A percentile compares a stretch with the other conserved stretches of the same genome.
Conservation (phyloP, 2,329 filamentous ascomycete species). For the Ceratocystiopsis minuta region DNA sequence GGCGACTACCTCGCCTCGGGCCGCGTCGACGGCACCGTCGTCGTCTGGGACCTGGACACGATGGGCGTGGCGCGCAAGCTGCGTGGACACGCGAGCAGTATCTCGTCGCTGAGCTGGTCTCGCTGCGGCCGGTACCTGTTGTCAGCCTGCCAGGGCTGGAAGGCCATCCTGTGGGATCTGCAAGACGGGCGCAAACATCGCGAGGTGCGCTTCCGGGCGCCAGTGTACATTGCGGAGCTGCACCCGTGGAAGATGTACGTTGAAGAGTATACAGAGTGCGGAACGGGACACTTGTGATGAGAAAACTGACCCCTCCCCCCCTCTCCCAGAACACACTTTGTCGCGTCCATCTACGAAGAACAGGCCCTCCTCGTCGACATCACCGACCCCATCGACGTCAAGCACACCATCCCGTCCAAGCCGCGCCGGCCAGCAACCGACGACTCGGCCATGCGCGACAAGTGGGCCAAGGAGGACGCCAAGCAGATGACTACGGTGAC, state of each 20-base stretch:
- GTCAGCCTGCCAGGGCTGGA: conserved; percentile 90
- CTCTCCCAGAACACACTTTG: conserved; percentile 53
- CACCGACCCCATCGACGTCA: conserved; percentile 48
- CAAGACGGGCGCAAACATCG: conserved; percentile 50
- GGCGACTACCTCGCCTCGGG: conserved; percentile 92
- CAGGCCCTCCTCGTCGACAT: conserved; percentile 78
- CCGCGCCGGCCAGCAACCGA: conserved; percentile 58
- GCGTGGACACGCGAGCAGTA: conserved; percentile 79
- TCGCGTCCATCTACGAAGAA: conserved; percentile 85
- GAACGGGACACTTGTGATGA: neutral
- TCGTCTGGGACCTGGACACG: conserved; percentile 94
- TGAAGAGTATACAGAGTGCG: neutral
- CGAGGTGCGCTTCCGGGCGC: conserved; percentile 78
- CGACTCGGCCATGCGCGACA: conserved; percentile 56
- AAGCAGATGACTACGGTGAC: conserved; percentile 91
- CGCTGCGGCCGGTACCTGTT: conserved; percentile 78
- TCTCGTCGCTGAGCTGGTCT: conserved; percentile 92
- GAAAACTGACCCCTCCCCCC: neutral
- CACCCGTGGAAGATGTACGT: conserved; percentile 76
- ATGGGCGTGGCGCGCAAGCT: conserved; percentile 92
- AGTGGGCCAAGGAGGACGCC: conserved; percentile 76
- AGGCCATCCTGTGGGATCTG: conserved; percentile 89
- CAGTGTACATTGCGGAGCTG: conserved; percentile 88
- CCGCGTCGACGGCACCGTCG: conserved; percentile 81
- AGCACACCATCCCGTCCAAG: conserved; percentile 62